A percentile compares a stretch with the other conserved stretches of the same genome.
phyloP scores from a whole-genome alignment of 2,329 filamentous ascomycete species.

The Bipolaris zeicola region DNA sequence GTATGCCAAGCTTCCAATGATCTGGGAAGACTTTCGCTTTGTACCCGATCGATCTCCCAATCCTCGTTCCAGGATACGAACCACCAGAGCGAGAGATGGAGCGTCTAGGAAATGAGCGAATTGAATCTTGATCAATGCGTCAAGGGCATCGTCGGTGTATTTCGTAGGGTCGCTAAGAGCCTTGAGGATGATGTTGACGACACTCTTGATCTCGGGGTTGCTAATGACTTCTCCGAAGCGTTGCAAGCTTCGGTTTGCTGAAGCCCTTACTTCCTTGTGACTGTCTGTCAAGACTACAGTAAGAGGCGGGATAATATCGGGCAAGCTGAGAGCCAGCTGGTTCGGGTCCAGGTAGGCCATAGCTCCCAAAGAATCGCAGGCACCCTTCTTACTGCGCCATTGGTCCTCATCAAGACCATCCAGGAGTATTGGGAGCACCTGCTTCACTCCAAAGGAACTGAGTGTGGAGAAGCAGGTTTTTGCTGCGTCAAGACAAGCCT shows the following conservation, averaged over 20 bases:
- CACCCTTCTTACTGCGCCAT: conserved; percentile 98
- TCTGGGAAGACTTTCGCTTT: conserved; percentile 94
- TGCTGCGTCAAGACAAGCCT: conserved; percentile 88
- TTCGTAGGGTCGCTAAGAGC: conserved; percentile 97
- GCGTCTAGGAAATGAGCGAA: conserved; percentile 99
- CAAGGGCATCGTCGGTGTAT: conserved; percentile 92
- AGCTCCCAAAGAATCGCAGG: conserved; percentile 92
- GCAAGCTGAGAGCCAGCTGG: conserved; percentile 87
- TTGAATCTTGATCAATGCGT: conserved; percentile 94
- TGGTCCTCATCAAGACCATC: conserved; percentile 92
- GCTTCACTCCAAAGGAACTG: conserved; percentile 94
- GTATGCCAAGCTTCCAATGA: conserved; percentile 96
- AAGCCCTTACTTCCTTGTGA: conserved; percentile 92
- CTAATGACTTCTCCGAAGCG: conserved; percentile 98
- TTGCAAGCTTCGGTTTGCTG: conserved; percentile 94
- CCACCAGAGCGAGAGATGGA: conserved; percentile 90
- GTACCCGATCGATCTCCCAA: conserved; percentile 89
- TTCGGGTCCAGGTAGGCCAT: conserved; percentile 99
- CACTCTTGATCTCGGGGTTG: conserved; percentile 93
- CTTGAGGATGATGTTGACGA: conserved; percentile 91
- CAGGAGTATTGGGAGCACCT: conserved; percentile 88
- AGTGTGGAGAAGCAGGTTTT: conserved; percentile 93
- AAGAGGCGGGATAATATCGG: conserved; percentile 94
- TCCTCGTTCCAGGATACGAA: conserved; percentile 92
- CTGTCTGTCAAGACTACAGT: conserved; percentile 95